Conservation (phyloP, 2,329 filamentous ascomycete species). For the Diaporthe sp. region DNA sequence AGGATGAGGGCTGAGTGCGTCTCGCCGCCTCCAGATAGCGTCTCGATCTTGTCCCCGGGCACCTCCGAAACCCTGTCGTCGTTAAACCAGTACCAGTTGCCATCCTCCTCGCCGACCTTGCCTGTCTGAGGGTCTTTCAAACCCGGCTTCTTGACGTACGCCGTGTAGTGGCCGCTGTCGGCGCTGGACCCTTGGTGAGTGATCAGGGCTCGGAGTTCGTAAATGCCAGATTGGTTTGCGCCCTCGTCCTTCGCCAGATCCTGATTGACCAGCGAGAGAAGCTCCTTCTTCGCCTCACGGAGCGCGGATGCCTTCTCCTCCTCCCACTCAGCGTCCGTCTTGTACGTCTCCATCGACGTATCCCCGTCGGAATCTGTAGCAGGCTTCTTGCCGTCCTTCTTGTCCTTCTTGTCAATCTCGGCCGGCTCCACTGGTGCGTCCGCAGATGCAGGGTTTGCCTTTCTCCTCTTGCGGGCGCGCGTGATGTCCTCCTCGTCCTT, state of each 20-base stretch:
- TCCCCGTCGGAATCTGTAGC: slow-evolving; percentile 72
- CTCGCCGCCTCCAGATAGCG: slow-evolving; percentile 89
- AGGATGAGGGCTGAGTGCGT: slow-evolving; percentile 86
- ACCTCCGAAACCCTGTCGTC: slow-evolving; percentile 98
- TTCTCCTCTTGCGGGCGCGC: slow-evolving; percentile 91
- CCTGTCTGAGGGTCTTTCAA: slow-evolving; percentile 80
- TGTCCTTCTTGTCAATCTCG: slow-evolving; percentile 64
- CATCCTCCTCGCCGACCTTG: slow-evolving; percentile 85
- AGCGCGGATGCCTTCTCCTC: slow-evolving; percentile 84
- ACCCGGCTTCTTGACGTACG: slow-evolving; percentile 94
- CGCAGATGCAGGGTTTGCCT: slow-evolving; percentile 63
- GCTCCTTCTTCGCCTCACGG: slow-evolving; percentile 86
- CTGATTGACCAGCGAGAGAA: slow-evolving; percentile 82
- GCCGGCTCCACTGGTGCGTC: slow-evolving; percentile 28
- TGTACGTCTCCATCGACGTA: slow-evolving; percentile 84
- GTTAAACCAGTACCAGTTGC: slow-evolving; percentile 99
- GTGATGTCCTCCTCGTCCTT: slow-evolving; percentile 97
- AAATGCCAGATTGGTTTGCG: slow-evolving; percentile 93
- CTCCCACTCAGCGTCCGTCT: slow-evolving; percentile 94
- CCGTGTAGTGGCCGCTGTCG: slow-evolving; percentile 97
- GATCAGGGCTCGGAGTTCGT: slow-evolving; percentile 93
- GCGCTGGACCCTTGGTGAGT: slow-evolving; percentile 97
- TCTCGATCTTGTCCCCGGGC: slow-evolving; percentile 89
- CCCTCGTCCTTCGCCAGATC: slow-evolving; percentile 83
- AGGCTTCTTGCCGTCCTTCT: slow-evolving; percentile 55